Evolutionary conservation across 352 stramenopile genomes (phyloP).

Genomic region (Globisporangium perplexum): DNA sequence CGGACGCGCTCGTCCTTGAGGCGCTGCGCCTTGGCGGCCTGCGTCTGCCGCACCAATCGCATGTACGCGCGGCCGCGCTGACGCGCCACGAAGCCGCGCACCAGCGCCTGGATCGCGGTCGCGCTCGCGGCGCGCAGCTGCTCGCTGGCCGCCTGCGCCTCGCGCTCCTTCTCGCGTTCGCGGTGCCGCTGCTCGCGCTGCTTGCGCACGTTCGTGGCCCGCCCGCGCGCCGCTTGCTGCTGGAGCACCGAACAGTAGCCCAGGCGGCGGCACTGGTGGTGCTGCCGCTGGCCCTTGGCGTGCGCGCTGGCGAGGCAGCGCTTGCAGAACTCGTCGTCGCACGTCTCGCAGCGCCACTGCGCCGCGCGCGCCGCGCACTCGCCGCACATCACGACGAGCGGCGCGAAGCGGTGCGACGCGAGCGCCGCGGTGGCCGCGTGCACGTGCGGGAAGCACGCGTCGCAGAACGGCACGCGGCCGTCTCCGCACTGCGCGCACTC

Average conservation of each 20-base stretch:
- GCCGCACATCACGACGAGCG: constrained; percentile 59
- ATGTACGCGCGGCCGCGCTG: constrained; percentile 40
- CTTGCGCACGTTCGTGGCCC: constrained; percentile 25
- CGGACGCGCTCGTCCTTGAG: constrained; percentile 36
- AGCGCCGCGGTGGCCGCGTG: constrained; percentile 20
- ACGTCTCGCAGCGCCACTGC: constrained; percentile 63
- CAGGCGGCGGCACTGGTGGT: constrained; percentile 46
- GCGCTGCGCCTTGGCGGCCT: constrained; percentile 31
- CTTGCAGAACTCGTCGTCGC: constrained; percentile 65
- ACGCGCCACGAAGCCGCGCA: constrained; percentile 27
- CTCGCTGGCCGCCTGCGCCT: constrained; percentile 14
- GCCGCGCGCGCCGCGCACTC: constrained; percentile 50
- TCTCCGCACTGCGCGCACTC: constrained; percentile 63
- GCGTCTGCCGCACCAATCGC: constrained; percentile 41
- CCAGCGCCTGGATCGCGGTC: constrained; percentile 33
- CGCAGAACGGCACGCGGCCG: constrained; percentile 60
- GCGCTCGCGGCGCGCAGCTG: constrained; percentile 22
- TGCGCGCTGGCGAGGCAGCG: constrained; percentile 50
- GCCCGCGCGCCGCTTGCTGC: constrained; percentile 36
- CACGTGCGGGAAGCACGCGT: constrained; percentile 52
- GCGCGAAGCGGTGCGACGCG: constrained; percentile 27
- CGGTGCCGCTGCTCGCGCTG: constrained; percentile 23
- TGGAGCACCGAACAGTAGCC: constrained; percentile 66
- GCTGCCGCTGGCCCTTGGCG: constrained; percentile 48
- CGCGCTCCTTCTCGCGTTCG: constrained; percentile 19